Percentiles rank a stretch among this genome's conserved stretches.
These are phyloP conservation scores for Mycena alexandri DNA, from an alignment of 768 basidiomycete genomes.

Conservation along the genomic window DNA sequence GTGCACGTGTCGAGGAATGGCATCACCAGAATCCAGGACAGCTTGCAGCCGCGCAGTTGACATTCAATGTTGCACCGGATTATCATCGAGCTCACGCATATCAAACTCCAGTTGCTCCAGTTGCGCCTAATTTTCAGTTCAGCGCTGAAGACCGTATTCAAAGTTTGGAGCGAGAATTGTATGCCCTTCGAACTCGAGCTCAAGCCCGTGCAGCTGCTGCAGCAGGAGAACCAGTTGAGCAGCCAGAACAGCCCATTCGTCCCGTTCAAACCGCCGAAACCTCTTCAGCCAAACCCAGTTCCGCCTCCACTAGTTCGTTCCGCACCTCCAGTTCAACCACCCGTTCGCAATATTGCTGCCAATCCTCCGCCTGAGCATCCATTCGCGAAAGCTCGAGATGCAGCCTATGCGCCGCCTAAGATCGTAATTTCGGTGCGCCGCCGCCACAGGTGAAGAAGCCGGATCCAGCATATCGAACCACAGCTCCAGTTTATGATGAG, in stretches of 20 bases:
- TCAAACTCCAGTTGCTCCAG: no score
- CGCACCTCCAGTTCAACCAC: background rate
- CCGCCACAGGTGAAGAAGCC: slow-evolving; percentile 1
- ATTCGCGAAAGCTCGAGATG: slow-evolving; percentile 8
- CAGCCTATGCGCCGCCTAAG: slow-evolving; percentile 32
- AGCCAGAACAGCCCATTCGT: slow-evolving; percentile 5
- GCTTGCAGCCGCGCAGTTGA: no score
- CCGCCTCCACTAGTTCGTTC: background rate
- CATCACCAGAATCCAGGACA: no score
- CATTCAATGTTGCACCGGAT: no score
- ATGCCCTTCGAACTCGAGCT: background rate
- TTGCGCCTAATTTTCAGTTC: background rate
- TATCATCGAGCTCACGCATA: no score
- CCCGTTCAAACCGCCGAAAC: background rate
- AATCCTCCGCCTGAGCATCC: background rate
- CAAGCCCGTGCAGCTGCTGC: slow-evolving; percentile 4
- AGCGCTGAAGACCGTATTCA: background rate
- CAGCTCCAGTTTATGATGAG: no score
- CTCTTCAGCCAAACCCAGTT: background rate
- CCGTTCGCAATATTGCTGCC: no score
- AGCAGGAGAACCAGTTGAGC: background rate
- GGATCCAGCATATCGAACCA: no score
- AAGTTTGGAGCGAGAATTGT: background rate
- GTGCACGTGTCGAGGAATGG: no score
- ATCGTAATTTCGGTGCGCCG: slow-evolving; percentile 32